Base-by-base conservation (phyloP, 177 flowering plant species). In the Tripterygium wilfordii region DNA sequence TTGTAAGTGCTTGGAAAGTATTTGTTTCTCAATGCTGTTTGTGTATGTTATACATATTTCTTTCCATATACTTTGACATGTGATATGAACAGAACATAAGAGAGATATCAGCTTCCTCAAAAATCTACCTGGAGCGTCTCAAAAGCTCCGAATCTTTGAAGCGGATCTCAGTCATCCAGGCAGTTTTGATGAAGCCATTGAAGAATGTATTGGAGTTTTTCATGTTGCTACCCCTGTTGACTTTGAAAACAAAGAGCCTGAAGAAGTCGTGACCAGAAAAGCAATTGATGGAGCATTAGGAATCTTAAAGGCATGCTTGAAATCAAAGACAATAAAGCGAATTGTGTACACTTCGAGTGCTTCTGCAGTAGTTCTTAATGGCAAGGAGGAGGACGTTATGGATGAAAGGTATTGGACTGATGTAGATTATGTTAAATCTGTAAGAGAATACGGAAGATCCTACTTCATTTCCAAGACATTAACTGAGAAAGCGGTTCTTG, bases 181-280 rank as follows among this genome's bases (percentile, higher is more conserved):
- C 3, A 75, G 66, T 10, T 38, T 38, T 14, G 4, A 20, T 7
- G 24, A 18, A 8, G 42, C 42, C 23, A 38, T 38, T 20, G 47
- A 61, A 2, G 83, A 80, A 1, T 75, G 80, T 54, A 22, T 44
- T 0, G 80, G 80, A 1, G 72, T 78, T 5, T 75, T 78, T 39
- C 80, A 69, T 32, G 36, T 64, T 1, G 80, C 78, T 7, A 70
- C 64, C 21, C 77, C 80, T 0, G 45, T 65, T 4, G 69, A 64
- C 10, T 20, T 38, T 27, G 53, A 41, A 3, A 58, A 13, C 28
- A 43, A 54, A 53, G 70, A 51, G 35, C 15, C 49, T 0, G 65
- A 72, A 18, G 62, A 38, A 52, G 29, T 33, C 2, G 42, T 53
- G 20, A 53, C 42, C 12, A 44, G 18, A 27, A 42, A 44, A 29